Conservation (phyloP, 352 stramenopile species). For the Globisporangium takayamanum region DNA sequence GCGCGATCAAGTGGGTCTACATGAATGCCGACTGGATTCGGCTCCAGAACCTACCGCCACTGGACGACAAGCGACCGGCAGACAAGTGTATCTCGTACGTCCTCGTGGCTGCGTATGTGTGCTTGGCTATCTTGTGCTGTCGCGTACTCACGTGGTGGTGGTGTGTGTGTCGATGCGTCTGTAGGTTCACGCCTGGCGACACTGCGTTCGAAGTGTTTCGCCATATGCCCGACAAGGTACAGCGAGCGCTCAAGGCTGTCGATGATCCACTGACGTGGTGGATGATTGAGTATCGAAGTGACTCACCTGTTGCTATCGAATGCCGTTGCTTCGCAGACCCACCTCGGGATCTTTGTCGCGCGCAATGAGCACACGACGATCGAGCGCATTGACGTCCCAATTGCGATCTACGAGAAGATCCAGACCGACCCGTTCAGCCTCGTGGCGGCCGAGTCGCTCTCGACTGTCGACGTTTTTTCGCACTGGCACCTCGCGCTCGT, state of each 20-base stretch:
- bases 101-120: neutral
- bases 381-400: conserved; percentile 51
- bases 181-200: conserved; percentile 49
- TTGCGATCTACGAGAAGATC: conserved; percentile 70
- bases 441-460: conserved; percentile 78
- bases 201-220: conserved; percentile 79
- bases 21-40: conserved; percentile 85
- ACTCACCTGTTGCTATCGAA: neutral
- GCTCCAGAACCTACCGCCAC: conserved; percentile 42
- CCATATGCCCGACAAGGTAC: conserved; percentile 82
- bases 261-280: neutral
- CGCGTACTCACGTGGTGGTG: neutral
- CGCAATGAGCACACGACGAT: conserved; percentile 50
- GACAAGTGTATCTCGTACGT: conserved; percentile 32
- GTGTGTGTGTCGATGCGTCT: neutral
- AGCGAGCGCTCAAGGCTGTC: neutral
- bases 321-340: conserved; percentile 17
- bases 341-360: conserved; percentile 54
- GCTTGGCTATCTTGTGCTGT: neutral
- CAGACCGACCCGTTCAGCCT: conserved; percentile 86
- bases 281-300: neutral
- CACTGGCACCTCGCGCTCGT: conserved; percentile 70
- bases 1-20: conserved; percentile 83
- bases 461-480: conserved; percentile 77
- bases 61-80: conserved; percentile 23